Evolutionary conservation across 768 basidiomycete genomes (phyloP).

Genomic region (Amanita pallidorosea): DNA sequence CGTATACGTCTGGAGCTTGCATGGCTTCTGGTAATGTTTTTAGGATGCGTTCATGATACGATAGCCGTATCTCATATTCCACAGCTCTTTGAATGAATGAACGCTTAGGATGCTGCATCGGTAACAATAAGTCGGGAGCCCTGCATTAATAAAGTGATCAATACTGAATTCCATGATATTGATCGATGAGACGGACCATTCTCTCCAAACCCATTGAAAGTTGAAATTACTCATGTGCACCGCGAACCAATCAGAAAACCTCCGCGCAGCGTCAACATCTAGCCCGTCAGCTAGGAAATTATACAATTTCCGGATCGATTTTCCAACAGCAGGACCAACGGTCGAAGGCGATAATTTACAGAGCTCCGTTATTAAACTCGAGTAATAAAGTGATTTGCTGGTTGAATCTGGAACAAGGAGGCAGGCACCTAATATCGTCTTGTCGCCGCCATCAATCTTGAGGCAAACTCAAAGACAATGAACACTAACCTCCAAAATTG

Average conservation of each 20-base stretch:
- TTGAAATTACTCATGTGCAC: slow-evolving; percentile 96
- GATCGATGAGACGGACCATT: slow-evolving; percentile 56
- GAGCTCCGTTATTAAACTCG: slow-evolving; percentile 81
- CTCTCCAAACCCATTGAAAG: slow-evolving; percentile 99
- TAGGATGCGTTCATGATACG: slow-evolving; percentile 87
- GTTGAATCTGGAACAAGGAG: slow-evolving; percentile 70
- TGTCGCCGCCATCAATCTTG: neutral
- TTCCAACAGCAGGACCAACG: slow-evolving; percentile 93
- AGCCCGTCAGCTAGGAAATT: slow-evolving; percentile 69
- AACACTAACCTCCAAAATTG: slow-evolving; percentile 65
- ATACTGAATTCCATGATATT: neutral
- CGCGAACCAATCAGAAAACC: slow-evolving; percentile 92
- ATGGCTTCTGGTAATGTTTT: slow-evolving; percentile 81
- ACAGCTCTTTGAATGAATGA: slow-evolving; percentile 80
- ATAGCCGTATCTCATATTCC: slow-evolving; percentile 83
- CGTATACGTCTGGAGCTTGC: slow-evolving; percentile 50
- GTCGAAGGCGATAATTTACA: slow-evolving; percentile 91
- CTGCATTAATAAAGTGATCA: slow-evolving; percentile 26
- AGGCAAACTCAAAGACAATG: neutral
- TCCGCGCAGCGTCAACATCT: slow-evolving; percentile 72
- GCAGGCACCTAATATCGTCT: slow-evolving; percentile 67
- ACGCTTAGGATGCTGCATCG: slow-evolving; percentile 74
- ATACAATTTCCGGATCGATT: slow-evolving; percentile 87
- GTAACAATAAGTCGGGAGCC: slow-evolving; percentile 73
- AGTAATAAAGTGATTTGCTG: slow-evolving; percentile 77